phyloP scores from a whole-genome alignment of 306 rosid species.

The Cucurbita moschata region DNA sequence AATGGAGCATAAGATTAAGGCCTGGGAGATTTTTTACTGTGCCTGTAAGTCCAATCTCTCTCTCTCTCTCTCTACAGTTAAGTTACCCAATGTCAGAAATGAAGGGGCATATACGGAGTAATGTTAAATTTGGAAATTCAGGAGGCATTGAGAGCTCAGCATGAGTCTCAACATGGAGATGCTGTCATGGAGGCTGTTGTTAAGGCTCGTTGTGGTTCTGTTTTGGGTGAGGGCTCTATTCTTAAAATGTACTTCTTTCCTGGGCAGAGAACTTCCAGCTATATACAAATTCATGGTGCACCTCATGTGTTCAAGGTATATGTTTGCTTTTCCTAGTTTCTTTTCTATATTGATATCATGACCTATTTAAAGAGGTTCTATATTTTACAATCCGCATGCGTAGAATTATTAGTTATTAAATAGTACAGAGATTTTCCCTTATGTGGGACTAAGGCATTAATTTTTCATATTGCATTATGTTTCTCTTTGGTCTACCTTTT shows the following conservation, averaged over 20 bases:
- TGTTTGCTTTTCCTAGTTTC: slow-evolving; percentile 3
- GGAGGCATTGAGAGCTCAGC: slow-evolving; percentile 73
- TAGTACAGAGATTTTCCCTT: neutral
- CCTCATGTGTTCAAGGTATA: slow-evolving; percentile 73
- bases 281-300: slow-evolving; percentile 68
- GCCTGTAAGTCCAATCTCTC: slow-evolving; percentile 41
- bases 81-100: neutral
- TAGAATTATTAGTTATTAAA: neutral
- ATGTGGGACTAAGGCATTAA: neutral
- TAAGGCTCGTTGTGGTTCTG: slow-evolving; percentile 62
- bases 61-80: neutral
- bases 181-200: slow-evolving; percentile 79
- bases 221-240: slow-evolving; percentile 82
- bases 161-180: slow-evolving; percentile 85
- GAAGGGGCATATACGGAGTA: slow-evolving; percentile 5
- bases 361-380: neutral
- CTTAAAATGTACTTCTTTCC: slow-evolving; percentile 91
- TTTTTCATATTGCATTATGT: neutral
- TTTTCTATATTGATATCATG: neutral
- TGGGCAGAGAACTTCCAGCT: slow-evolving; percentile 77
- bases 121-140: slow-evolving; percentile 25
- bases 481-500: neutral
- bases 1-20: slow-evolving; percentile 77
- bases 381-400: neutral
- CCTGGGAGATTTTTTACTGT: slow-evolving; percentile 79